Conservation (phyloP, 371 early-diverging fungal genomes). For the Rhizomucor pusillus region DNA sequence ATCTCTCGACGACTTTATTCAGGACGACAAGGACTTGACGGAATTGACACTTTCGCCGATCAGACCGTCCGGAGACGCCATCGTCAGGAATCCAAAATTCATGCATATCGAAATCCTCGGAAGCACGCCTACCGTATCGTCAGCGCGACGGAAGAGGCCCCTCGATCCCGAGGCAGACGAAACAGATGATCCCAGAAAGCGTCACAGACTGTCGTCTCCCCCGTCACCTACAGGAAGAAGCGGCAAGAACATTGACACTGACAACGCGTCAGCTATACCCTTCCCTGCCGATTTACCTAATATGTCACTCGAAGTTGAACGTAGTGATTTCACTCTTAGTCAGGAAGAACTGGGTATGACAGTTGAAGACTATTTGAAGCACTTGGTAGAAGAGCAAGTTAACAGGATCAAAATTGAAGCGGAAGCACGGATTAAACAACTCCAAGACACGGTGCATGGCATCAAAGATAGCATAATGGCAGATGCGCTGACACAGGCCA, state of each 20-base stretch:
- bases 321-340: too few relatives aligned
- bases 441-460: too few relatives aligned
- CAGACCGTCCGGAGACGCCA: not conserved
- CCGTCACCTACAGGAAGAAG: not conserved
- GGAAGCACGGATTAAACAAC: too few relatives aligned
- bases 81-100: not conserved
- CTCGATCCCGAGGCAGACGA: not conserved
- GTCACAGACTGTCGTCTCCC: not conserved
- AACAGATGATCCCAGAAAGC: not conserved
- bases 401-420: too few relatives aligned
- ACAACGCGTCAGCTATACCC: too few relatives aligned
- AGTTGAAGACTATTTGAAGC: not conserved
- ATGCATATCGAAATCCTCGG: not conserved
- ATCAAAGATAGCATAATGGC: too few relatives aligned
- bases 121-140: not conserved
- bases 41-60: slow-evolving; percentile 6
- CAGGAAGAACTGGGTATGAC: not conserved
- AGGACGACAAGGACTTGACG: not conserved
- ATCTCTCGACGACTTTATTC: not conserved
- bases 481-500: too few relatives aligned
- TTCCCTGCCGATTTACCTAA: too few relatives aligned
- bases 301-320: too few relatives aligned
- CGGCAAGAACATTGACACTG: not conserved
- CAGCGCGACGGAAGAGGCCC: not conserved
- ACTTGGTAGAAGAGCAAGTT: too few relatives aligned